Conservation (phyloP, 345 rosid species). For the Arabidopsis arenosa region DNA sequence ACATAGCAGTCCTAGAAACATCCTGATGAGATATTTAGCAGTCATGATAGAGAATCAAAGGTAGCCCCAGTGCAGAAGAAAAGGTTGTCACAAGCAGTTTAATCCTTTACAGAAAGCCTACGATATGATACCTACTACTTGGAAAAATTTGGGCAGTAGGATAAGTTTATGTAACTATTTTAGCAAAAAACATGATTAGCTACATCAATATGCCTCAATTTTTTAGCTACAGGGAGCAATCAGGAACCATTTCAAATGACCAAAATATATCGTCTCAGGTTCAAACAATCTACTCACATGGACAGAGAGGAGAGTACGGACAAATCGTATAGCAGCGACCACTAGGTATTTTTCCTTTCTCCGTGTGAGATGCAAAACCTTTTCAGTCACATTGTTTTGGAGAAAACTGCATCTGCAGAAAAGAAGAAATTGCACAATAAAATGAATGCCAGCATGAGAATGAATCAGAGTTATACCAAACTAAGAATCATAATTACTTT, state of each 20-base stretch:
- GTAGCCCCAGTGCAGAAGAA: not conserved
- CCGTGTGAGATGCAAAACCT: constrained; percentile 76
- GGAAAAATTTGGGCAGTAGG: constrained; percentile 4
- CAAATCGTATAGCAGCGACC: constrained; percentile 91
- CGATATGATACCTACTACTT: constrained; percentile 16
- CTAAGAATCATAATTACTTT: constrained; percentile 61
- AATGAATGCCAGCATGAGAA: constrained; percentile 24
- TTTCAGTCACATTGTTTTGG: constrained; percentile 76
- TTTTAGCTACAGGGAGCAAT: constrained; percentile 13
- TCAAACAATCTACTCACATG: constrained; percentile 63
- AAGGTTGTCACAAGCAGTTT: constrained; percentile 17
- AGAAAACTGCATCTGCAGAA: constrained; percentile 86
- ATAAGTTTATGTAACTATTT: constrained; percentile 19
- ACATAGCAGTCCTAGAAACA: not conserved
- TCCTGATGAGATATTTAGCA: constrained; percentile 17
- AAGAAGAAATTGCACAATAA: constrained; percentile 38
- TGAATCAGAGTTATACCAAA: constrained; percentile 4
- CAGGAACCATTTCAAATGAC: constrained; percentile 18
- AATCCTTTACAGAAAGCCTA: constrained; percentile 3
- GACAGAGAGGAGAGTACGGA: constrained; percentile 85
- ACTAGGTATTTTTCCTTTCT: constrained; percentile 94
- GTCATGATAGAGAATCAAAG: constrained; percentile 12
- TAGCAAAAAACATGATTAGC: not conserved
- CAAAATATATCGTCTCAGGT: not conserved
- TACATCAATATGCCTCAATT: constrained; percentile 26